Base-by-base conservation (phyloP, 2,329 filamentous ascomycete species). In the Ascochyta viciae-villosae region DNA sequence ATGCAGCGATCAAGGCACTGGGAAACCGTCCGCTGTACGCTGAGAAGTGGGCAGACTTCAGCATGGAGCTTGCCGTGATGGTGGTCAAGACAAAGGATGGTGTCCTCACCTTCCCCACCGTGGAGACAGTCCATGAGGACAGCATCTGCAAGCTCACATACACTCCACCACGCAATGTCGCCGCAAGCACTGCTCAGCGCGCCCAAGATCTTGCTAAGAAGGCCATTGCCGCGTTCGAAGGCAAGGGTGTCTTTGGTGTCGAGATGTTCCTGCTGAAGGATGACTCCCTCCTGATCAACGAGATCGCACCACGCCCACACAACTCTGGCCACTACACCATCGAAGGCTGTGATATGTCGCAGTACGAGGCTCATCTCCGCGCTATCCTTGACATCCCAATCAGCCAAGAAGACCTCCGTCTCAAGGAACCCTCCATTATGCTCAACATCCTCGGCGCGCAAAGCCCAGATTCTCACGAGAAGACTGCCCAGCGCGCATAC, bases 321-420 rank as follows among this genome's bases (percentile, higher is more conserved):
- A 97, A 97, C 79, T 96, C 91, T 0, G 95, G 95, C 0, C 95
- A 98, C 77, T 94, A 93, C 77, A 96, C 91, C 3, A 98, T 98
- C 62, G 94, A 99, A 79, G 91, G 91, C 4, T 91, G 95, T 44
- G 87, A 88, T 0, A 86, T 94, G 57, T 96, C 92, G 0, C 95
- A 99, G 76, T 99, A 91, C 77, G 92, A 95, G 74, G 90, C 92
- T 2, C 93, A 99, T 72, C 85, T 98, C 9, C 86, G 89, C 57
- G 87, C 94, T 1, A 94, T 99, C 60, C 84, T 96, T 34, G 85
- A 87, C 67, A 77, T 87, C 6, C 85, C 91, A 2, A 80, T 85
- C 49, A 72, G 76, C 13, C 69, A 77, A 44, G 63, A 74, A 23
- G 77, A 81, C 33, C 79, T 91, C 13, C 76, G 81, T 72, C 87